Evolutionary conservation across 148 eudicot species (phyloP).

Genomic region (Chenopodium album): DNA sequence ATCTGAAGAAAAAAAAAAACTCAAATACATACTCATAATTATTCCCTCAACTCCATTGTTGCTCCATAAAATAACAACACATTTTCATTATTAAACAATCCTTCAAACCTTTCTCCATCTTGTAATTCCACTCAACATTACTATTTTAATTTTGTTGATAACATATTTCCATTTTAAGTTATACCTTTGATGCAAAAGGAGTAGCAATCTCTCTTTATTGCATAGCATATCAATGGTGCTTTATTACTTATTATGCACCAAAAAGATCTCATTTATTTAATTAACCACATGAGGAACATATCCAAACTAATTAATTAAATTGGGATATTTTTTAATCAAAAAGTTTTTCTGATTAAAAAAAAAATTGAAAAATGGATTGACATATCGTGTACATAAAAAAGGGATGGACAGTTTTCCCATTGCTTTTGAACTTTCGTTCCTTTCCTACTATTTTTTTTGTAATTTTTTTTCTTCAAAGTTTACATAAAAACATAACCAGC

Average conservation of each 20-base stretch:
- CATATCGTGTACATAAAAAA: slow-evolving; percentile 18
- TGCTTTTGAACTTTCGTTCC: slow-evolving; percentile 25
- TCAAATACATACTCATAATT: not conserved
- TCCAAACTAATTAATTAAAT: not conserved
- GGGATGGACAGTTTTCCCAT: slow-evolving; percentile 5
- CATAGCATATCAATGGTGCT: not conserved
- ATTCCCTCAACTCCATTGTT: not conserved
- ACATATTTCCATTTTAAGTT: not conserved
- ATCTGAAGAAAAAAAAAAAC: too few relatives aligned
- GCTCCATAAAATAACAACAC: not conserved
- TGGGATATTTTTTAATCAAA: not conserved
- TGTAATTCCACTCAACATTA: slow-evolving; percentile 16
- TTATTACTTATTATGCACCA: not conserved
- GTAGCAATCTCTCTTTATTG: not conserved
- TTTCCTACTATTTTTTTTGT: slow-evolving; percentile 21
- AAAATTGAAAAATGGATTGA: slow-evolving; percentile 1
- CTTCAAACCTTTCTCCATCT: not conserved
- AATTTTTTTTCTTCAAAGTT: not conserved
- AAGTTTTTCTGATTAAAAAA: not conserved
- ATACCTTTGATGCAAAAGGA: not conserved
- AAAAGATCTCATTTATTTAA: slow-evolving; percentile 1
- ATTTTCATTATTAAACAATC: not conserved
- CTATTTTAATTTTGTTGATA: not conserved
- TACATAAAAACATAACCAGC: slow-evolving; percentile 18
- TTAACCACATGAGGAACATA: not conserved